Evolutionary conservation across 768 basidiomycete genomes (phyloP).

Genomic region (Tulasnella sp.): DNA sequence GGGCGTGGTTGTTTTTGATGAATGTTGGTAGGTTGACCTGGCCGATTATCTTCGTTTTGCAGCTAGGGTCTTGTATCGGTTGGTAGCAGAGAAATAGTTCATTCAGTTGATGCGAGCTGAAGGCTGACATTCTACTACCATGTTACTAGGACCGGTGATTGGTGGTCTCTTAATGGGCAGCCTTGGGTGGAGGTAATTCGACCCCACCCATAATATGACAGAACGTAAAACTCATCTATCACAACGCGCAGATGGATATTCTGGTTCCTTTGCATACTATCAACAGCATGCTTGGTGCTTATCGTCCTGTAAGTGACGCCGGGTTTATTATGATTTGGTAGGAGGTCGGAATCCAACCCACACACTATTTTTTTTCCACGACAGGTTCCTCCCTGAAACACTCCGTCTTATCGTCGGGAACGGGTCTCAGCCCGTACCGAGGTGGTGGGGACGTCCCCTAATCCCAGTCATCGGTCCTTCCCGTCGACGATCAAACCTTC

Average conservation of each 20-base stretch:
- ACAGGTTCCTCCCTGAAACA: slow-evolving; percentile 41
- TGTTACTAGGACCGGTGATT: background rate
- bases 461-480: slow-evolving; percentile 28
- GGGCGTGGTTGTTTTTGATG: background rate
- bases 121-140: background rate
- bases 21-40: background rate
- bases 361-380: too few species aligned
- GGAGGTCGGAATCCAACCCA: too few species aligned
- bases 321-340: too few species aligned
- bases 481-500: slow-evolving; percentile 10
- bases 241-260: slow-evolving; percentile 46
- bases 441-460: slow-evolving; percentile 29
- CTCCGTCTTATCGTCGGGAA: slow-evolving; percentile 37
- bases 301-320: slow-evolving; percentile 34
- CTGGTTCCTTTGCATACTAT: slow-evolving; percentile 51
- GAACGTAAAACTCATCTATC: background rate
- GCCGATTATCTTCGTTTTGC: slow-evolving; percentile 54
- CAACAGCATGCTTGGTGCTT: slow-evolving; percentile 40
- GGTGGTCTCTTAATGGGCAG: background rate
- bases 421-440: slow-evolving; percentile 35
- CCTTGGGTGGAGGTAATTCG: background rate
- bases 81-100: background rate
- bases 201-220: slow-evolving; percentile 16
- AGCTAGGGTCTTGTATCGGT: slow-evolving; percentile 41
- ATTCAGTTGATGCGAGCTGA: background rate